Base-by-base conservation (phyloP, 257 asterid genomes). In the Leonotis leonurus region DNA sequence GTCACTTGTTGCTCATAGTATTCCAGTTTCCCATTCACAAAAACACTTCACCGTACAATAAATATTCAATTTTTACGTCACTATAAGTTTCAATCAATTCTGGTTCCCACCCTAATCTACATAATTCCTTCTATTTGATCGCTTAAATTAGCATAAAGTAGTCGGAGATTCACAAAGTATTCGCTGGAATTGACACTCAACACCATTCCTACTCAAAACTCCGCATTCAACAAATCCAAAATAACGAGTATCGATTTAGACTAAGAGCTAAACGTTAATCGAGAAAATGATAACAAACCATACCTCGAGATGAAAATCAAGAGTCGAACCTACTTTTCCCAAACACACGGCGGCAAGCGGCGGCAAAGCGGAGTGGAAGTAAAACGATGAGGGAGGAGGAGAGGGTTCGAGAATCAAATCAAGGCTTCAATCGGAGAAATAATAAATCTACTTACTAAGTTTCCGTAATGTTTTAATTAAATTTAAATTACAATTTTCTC, bases 291-390 rank as follows among this genome's bases (percentile, higher is more conserved):
- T 16, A 0, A 45, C 2, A 40, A 33, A 54, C 17, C 60, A 6
- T 18, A 71, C 71, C 71, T 71, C 46, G 46, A 5, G 60, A 18
- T 17, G 17, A 27, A 21, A 62, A 11, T 25, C 70, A 56, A 45
- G 30, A 60, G 6, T 27, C 36, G n/a, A 9, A 35, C 36, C 11
- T 29, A 9, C 50, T 56, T 9, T 14, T 3, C 3, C 29, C 12
- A 16, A 21, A 14, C 21, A 52, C 50, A 51, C 6, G 18, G 39
- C 40, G 40, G 73, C 44, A 24, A 7, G 72, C 25, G 35, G 61
- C 37, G 45, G 63, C 41, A 46, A 49, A 18, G 29, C 37, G 25
- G 37, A 39, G 13, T 48, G 52, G 45, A 21, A 53, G 70, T 44
- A 8, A 36, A 36, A 24, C 55, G 6, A 52, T 25, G 54, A 10